Conservation (phyloP, 2,329 filamentous ascomycete genomes). For the Cladophialophora carrionii region DNA sequence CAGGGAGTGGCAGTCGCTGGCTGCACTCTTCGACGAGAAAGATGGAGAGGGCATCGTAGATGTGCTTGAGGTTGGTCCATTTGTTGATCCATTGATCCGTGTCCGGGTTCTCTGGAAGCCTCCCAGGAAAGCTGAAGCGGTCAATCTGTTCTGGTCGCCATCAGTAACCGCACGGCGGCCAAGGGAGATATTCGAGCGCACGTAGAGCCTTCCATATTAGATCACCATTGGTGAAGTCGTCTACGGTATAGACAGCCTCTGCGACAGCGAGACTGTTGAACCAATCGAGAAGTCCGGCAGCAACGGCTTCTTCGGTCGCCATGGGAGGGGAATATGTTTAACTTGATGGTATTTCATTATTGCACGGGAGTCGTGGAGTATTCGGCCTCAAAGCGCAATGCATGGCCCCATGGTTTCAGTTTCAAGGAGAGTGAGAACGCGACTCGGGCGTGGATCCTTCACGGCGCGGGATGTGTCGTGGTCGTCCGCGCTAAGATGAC, state of each 20-base stretch:
- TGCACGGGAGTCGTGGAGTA: conserved; percentile 13
- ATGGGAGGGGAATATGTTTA: conserved; percentile 40
- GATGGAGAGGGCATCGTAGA: conserved; percentile 51
- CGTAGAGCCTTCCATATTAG: conserved; percentile 53
- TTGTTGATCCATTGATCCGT: conserved; percentile 53
- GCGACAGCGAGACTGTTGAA: conserved; percentile 41
- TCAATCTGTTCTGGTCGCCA: conserved; percentile 51
- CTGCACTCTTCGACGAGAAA: conserved; percentile 53
- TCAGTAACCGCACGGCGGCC: conserved; percentile 17
- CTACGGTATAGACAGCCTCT: conserved; percentile 34
- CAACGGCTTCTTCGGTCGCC: conserved; percentile 51
- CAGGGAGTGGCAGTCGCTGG: conserved; percentile 48
- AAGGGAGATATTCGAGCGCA: conserved; percentile 21
- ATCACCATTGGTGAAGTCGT: conserved; percentile 51
- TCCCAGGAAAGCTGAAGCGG: conserved; percentile 52
- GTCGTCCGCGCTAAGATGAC: conserved; percentile 6
- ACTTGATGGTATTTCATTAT: conserved; percentile 25
- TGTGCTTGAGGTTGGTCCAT: conserved; percentile 55
- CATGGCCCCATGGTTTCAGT: conserved; percentile 28
- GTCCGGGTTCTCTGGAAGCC: conserved; percentile 50
- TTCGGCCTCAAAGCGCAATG: conserved; percentile 3
- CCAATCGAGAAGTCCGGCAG: conserved; percentile 53
- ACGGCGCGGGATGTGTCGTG: conserved; percentile 7
- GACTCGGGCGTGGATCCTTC: conserved; percentile 7
- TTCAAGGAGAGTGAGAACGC: conserved; percentile 16